Percentiles rank a stretch among this genome's conserved stretches.
Conservation (phyloP, 179 eudicot species). For the Beta macrorhiza region DNA sequence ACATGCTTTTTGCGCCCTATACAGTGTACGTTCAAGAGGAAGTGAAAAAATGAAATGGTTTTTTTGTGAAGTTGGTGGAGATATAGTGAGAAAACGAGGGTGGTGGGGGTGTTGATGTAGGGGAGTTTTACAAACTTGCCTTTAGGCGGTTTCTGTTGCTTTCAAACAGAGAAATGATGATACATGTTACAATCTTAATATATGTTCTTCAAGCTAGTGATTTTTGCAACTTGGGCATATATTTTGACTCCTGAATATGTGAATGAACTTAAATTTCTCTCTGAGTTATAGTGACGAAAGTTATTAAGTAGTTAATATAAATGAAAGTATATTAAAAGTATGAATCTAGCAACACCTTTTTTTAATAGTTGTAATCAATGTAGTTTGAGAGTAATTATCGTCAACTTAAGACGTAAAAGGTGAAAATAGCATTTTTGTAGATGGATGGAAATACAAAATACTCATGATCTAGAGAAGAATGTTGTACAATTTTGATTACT, state of each 20-base stretch:
- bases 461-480: no score
- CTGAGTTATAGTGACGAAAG: no score
- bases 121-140: slow-evolving; percentile 1
- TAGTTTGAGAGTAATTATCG: no score
- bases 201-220: slow-evolving; percentile 5
- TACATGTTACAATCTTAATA: neutral
- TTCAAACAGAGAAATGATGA: slow-evolving; percentile 1
- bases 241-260: neutral
- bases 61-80: neutral
- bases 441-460: no score
- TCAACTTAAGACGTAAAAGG: no score
- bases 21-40: neutral
- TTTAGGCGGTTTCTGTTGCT: slow-evolving; percentile 1
- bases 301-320: no score
- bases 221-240: neutral
- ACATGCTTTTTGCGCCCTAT: slow-evolving; percentile 20
- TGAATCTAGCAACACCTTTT: no score
- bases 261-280: no score
- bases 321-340: no score
- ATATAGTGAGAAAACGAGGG: neutral
- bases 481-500: no score
- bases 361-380: no score
- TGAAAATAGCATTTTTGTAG: no score
- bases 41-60: neutral
- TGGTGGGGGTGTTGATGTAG: neutral